phyloP scores from a whole-genome alignment of 2,329 filamentous ascomycete genomes.

The Orbilia oligospora region DNA sequence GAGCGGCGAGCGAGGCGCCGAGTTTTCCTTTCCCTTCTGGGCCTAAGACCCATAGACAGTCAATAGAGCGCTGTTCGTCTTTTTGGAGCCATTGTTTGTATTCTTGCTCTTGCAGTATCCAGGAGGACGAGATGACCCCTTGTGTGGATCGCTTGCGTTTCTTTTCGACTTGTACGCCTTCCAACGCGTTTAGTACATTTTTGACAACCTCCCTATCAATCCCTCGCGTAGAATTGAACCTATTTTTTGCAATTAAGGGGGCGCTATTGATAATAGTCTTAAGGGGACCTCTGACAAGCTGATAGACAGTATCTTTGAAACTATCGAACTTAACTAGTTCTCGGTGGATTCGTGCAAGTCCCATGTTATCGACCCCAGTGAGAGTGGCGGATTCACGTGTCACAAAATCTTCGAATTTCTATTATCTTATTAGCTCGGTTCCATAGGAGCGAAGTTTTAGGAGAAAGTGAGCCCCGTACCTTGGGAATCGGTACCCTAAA shows the following conservation, averaged over 20 bases:
- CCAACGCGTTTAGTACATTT: slow-evolving; percentile 65
- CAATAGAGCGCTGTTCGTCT: slow-evolving; percentile 60
- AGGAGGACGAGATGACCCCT: slow-evolving; percentile 66
- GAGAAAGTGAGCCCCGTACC: not conserved
- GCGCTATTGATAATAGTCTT: slow-evolving; percentile 67
- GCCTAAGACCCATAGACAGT: slow-evolving; percentile 68
- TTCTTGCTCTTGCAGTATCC: slow-evolving; percentile 67
- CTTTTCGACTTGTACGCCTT: slow-evolving; percentile 66
- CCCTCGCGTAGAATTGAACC: slow-evolving; percentile 67
- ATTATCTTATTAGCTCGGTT: slow-evolving; percentile 55
- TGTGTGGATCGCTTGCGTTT: slow-evolving; percentile 66
- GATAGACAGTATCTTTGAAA: slow-evolving; percentile 67
- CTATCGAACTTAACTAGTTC: slow-evolving; percentile 69
- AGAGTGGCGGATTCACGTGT: slow-evolving; percentile 68
- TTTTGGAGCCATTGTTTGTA: slow-evolving; percentile 66
- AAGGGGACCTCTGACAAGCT: slow-evolving; percentile 67
- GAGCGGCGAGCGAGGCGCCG: slow-evolving; percentile 67
- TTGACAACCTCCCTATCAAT: slow-evolving; percentile 66
- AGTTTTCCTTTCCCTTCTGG: slow-evolving; percentile 69
- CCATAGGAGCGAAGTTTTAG: not conserved
- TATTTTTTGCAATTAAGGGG: slow-evolving; percentile 66
- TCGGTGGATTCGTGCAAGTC: slow-evolving; percentile 67
- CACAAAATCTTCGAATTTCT: slow-evolving; percentile 67
- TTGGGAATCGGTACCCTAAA: slow-evolving; percentile 62
- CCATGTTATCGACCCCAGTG: slow-evolving; percentile 66